Percentiles rank a stretch among this genome's conserved stretches.
Conservation (phyloP, 257 asterid genomes). For the Schizonepeta tenuifolia region DNA sequence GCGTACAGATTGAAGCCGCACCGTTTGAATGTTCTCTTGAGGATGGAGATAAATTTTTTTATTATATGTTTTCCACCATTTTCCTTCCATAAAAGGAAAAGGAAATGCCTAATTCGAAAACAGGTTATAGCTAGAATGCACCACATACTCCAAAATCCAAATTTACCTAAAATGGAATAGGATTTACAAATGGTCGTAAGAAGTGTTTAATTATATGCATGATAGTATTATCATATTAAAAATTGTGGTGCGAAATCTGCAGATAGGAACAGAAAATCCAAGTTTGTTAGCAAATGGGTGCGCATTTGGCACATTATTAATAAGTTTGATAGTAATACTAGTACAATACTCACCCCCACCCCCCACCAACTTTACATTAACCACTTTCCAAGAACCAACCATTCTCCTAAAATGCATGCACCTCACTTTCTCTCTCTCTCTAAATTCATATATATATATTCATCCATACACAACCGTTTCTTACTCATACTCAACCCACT, state of each 20-base stretch:
- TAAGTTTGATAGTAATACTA: not conserved
- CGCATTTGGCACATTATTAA: constrained; percentile 41
- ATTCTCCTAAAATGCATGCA: constrained; percentile 64
- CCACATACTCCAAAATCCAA: too few species aligned
- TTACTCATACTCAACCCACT: constrained; percentile 27
- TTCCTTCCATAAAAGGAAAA: too few species aligned
- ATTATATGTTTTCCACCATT: too few species aligned
- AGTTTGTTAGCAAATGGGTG: constrained; percentile 35
- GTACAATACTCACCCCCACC: not conserved
- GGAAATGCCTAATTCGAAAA: too few species aligned
- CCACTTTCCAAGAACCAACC: constrained; percentile 72
- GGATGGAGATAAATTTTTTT: too few species aligned
- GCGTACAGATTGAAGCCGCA: too few species aligned
- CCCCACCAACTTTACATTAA: constrained; percentile 58
- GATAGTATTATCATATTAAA: too few species aligned
- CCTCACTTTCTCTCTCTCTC: constrained; percentile 20
- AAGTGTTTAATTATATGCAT: too few species aligned
- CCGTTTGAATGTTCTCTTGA: too few species aligned
- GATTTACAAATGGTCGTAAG: too few species aligned
- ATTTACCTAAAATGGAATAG: too few species aligned
- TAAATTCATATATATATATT: not conserved
- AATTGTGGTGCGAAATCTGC: constrained; percentile 36
- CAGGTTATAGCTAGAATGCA: too few species aligned
- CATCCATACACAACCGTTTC: not conserved
- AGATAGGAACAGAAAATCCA: constrained; percentile 37